Base-by-base conservation (phyloP, 2,329 filamentous ascomycete genomes). In the Colletotrichum eremochloae region DNA sequence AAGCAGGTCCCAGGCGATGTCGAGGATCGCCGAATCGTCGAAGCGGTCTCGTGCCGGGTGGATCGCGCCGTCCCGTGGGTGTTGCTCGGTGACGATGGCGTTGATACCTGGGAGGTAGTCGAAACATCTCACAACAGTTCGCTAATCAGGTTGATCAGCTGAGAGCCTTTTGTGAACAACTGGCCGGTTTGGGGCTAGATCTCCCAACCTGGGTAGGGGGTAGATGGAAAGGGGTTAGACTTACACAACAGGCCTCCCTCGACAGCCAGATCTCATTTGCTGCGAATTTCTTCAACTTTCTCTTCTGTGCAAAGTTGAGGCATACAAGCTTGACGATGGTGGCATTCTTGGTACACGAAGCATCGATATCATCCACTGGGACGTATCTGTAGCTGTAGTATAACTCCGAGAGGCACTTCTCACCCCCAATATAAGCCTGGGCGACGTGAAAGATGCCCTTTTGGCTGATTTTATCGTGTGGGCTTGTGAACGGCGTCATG, bases 1-100 rank as follows among this genome's bases (percentile, higher is more conserved):
- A 5, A 72, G 55, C 12, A 60, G 40, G 18, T 72, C 66, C 60
- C 55, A 64, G 3, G 70, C 66, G 11, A 70, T 48, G 38, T 69
- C 24, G 11, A 72, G 66, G 18, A 70, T 60, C 8, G 11, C 40
- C 4, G 29, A n/a, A 36, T 72, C 66, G 1, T 38, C 29, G 14
- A 68, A n/a, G 18, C 3, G 55, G 18, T 12, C 29, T 29, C 15
- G 36, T 36, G 52, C 38, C 1, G 58, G 40, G 24, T 29, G 14
- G 33, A 58, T 53, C 3, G 40, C 38, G 2, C 55, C 61, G 5
- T 18, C 7, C 11, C 11, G 29, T 5, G 24, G 20, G 38, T 42
- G 38, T 7, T 29, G 33, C 24, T 72, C 48, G n/a, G 42, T 42
- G 46, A 69, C 53, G 31, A 69, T 40, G 18, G 58, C 58, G 29